Evolutionary conservation across 164 flowering plant genomes (phyloP).

Genomic region (Macadamia integrifolia): DNA sequence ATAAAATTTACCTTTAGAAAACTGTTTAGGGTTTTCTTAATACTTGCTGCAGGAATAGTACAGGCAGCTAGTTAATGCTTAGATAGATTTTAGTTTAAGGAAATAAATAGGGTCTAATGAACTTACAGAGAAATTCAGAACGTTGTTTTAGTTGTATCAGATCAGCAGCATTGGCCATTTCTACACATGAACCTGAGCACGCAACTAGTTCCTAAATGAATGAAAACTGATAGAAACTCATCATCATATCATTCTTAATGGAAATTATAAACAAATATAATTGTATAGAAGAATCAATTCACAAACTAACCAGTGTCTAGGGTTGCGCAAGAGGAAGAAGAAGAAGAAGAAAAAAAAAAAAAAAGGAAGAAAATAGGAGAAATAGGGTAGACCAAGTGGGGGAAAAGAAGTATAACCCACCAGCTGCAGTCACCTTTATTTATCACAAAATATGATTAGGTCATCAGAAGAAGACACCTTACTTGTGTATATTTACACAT

Average conservation of each 20-base stretch:
- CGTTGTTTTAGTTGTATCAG: slow-evolving; percentile 87
- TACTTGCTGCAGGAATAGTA: slow-evolving; percentile 38
- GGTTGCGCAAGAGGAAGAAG: too few species aligned
- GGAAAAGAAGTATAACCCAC: too few species aligned
- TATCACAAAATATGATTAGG: not conserved
- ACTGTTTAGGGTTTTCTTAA: slow-evolving; percentile 49
- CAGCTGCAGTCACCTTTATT: not conserved
- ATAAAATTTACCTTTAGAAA: slow-evolving; percentile 54
- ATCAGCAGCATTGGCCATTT: slow-evolving; percentile 80
- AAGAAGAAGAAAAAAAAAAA: too few species aligned
- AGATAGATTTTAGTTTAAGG: not conserved
- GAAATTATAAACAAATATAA: too few species aligned
- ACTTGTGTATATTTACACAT: too few species aligned
- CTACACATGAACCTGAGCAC: slow-evolving; percentile 54
- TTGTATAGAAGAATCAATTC: too few species aligned
- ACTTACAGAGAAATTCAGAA: slow-evolving; percentile 73
- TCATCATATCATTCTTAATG: slow-evolving; percentile 29
- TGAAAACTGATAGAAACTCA: slow-evolving; percentile 47
- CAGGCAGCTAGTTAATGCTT: not conserved
- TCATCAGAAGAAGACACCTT: too few species aligned
- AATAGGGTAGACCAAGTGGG: too few species aligned
- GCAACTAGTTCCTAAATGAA: slow-evolving; percentile 53
- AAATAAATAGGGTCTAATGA: slow-evolving; percentile 2
- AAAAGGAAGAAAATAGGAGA: too few species aligned
- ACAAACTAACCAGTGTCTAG: too few species aligned